Base-by-base conservation (phyloP, 345 rosid genomes). In the Angophora floribunda region DNA sequence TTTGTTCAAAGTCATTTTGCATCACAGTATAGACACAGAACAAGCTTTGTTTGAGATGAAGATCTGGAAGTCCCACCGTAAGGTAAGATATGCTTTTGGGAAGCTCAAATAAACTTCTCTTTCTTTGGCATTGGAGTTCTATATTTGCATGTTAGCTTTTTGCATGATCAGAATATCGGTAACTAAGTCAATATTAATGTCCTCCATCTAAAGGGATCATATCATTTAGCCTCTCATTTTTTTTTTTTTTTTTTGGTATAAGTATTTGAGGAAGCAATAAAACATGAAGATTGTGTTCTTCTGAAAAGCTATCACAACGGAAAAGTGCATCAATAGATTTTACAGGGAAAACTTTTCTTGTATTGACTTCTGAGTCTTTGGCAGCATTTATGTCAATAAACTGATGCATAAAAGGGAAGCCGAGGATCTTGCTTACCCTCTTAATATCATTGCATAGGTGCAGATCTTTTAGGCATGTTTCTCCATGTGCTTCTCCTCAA, bases 11-110 rank as follows among this genome's bases (percentile, higher is more conserved):
- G 94, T 97, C 90, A 92, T 96, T 89, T 91, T 95, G 90, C 97
- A 96, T 89, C 87, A 97, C 86, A 95, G 99, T 92, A 91, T 95
- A 87, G 97, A 94, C 89, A 96, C 95, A 13, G 95, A 95, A 91
- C 95, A 95, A 92, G 99, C 99, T 89, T 95, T 97, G 82, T 86
- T 89, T 88, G 93, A 99, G 88, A 95, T 96, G 99, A 97, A 93
- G 93, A 93, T 96, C 85, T 96, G 92, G 90, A 95, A 94, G 91
- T 94, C 97, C 80, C 99, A 92, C 85, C 99, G 99, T 41, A 97
- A 96, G 99, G 99, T 97, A n/a, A 1, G 75, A 63, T 63, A 17
- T 0, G 19, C 75, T 63, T 63, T 63, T n/a, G 75, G 75, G 75
- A 63, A 63, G 75, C 75, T 63, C 19, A 16, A n/a, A 63, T 13